phyloP scores from a whole-genome alignment of 495 filamentous ascomycete species.

The Neohortaea acidophila region DNA sequence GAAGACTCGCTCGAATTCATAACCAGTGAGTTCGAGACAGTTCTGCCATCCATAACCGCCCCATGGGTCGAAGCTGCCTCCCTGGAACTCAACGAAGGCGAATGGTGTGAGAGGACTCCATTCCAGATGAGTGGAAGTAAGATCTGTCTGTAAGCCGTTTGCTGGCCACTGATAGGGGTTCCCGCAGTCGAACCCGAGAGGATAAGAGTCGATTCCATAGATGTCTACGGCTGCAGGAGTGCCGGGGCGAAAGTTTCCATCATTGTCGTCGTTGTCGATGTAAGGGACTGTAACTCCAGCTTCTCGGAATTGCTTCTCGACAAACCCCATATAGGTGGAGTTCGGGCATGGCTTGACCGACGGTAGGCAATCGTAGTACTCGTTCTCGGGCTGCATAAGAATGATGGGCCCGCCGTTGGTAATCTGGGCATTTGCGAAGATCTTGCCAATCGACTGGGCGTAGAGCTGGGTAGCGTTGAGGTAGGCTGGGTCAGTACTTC shows the following conservation, averaged over 20 bases:
- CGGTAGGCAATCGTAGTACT: constrained; percentile 34
- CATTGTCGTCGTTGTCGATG: constrained; percentile 56
- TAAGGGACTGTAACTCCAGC: constrained; percentile 60
- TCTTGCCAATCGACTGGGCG: constrained; percentile 36
- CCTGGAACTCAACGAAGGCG: constrained; percentile 59
- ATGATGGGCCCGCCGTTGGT: constrained; percentile 68
- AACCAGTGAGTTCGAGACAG: constrained; percentile 47
- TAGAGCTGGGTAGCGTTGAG: constrained; percentile 53
- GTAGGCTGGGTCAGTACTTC: constrained; percentile 44
- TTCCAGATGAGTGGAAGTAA: too few species aligned
- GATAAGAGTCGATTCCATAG: constrained; percentile 64
- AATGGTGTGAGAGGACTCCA: constrained; percentile 53
- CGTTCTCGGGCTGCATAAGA: constrained; percentile 65
- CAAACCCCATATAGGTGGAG: constrained; percentile 50
- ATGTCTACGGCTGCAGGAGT: constrained; percentile 54
- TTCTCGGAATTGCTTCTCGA: constrained; percentile 49
- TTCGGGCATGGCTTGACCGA: constrained; percentile 25
- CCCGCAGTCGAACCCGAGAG: constrained; percentile 36
- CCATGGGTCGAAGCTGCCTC: too few species aligned
- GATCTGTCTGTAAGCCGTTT: too few species aligned
- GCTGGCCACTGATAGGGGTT: constrained; percentile 32
- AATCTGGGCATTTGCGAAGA: constrained; percentile 60
- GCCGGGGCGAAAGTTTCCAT: constrained; percentile 51
- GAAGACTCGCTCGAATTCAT: constrained; percentile 61
- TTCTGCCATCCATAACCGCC: too few species aligned